Base-by-base conservation (phyloP, 2,329 filamentous ascomycete species). In the Xylaria polymorpha region DNA sequence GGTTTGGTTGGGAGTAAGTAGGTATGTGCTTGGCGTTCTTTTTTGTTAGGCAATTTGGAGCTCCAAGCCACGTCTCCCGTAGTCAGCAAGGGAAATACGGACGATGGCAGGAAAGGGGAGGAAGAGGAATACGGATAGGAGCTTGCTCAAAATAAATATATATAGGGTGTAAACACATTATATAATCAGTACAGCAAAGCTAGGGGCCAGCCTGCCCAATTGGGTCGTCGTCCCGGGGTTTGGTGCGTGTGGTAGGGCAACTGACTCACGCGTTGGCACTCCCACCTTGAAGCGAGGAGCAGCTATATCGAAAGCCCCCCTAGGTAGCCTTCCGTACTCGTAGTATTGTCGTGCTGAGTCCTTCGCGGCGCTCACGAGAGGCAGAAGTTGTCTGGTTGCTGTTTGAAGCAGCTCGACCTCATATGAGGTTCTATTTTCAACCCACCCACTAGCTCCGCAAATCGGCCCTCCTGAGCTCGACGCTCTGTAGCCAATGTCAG, bases 141-240 rank as follows among this genome's bases (percentile, higher is more conserved):
- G 14, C 9, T 1, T 20, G 32, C 20, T 2, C 9, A 18, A 15
- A 14, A 7, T 18, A 37, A 55, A 20, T 35, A 56, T 56, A 56
- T 56, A 37, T 37, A 56, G 32, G 35, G 15, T 39, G 12, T 39
- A 39, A 39, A 22, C 9, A 22, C 32, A 56, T 56, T 56, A 56
- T 56, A 56, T 56, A 56, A 56, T 56, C 32, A 20, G 22, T 8
- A 29, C 22, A 50, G 46, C 14, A 29, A n/a, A 56, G 51, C 51
- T 22, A 9, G 39, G 51, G 32, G 32, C 7, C 32, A 56, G 32
- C 51, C 51, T 56, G 32, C 51, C 51, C 14, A n/a, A 56, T 56
- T 56, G 35, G 51, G 51, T 22, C 2, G 20, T 15, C 1, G 32
- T 22, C 51, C 32, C 18, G 51, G 51, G n/a, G 18, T 22, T 18